Conservation (phyloP, 805 yeast genomes). For the Debaryomyces prosopidis region DNA sequence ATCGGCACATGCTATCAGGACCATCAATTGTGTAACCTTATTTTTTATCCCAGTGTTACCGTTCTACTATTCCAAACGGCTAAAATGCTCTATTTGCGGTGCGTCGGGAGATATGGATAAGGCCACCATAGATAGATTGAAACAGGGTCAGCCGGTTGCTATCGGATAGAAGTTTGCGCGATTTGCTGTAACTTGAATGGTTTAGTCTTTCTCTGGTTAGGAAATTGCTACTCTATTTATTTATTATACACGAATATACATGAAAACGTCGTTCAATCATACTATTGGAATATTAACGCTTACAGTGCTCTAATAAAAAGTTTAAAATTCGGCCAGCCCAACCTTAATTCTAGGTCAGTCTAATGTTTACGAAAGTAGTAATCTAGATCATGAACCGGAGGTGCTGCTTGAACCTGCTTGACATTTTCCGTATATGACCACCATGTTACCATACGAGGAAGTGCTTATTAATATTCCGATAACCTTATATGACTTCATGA, state of each 20-base stretch:
- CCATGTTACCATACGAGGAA: too few relatives aligned
- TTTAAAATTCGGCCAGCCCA: not conserved
- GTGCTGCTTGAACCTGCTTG: too few relatives aligned
- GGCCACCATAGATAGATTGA: constrained; percentile 23
- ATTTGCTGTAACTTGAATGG: too few relatives aligned
- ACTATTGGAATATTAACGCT: too few relatives aligned
- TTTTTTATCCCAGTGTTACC: constrained; percentile 59
- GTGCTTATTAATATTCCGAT: too few relatives aligned
- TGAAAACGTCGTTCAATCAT: not conserved
- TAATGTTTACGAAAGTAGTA: too few relatives aligned
- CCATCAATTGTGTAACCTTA: constrained; percentile 52
- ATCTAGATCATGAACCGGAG: too few relatives aligned
- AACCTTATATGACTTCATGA: too few relatives aligned
- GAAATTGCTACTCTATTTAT: not conserved
- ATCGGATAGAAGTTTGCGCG: constrained; percentile 15
- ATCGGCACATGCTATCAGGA: constrained; percentile 51
- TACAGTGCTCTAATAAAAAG: too few relatives aligned
- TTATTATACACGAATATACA: not conserved
- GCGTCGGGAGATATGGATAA: constrained; percentile 33
- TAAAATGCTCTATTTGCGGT: constrained; percentile 53
- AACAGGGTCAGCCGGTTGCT: constrained; percentile 36
- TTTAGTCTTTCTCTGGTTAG: too few relatives aligned
- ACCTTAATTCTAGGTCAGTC: not conserved
- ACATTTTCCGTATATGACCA: too few relatives aligned
- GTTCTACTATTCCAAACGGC: constrained; percentile 50